Percentiles rank a stretch among this genome's conserved stretches.
These are phyloP conservation scores for Botrytis aclada DNA, from an alignment of 2,329 filamentous ascomycete species.

Conservation along the genomic window DNA sequence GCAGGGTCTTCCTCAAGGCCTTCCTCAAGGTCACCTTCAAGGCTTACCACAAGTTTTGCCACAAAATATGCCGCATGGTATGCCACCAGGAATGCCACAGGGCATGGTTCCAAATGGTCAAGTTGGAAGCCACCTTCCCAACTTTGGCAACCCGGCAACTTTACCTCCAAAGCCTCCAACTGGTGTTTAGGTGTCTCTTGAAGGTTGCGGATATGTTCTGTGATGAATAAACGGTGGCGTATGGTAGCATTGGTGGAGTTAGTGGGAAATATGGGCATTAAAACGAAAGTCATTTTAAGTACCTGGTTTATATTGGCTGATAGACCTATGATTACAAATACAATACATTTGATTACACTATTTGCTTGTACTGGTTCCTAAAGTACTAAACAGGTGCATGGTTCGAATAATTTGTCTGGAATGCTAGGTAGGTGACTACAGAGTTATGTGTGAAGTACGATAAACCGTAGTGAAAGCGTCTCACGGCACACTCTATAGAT, in stretches of 20 bases:
- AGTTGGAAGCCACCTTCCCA: slow-evolving; percentile 50
- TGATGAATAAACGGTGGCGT: slow-evolving; percentile 37
- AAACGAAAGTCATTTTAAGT: slow-evolving; percentile 31
- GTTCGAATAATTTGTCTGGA: background rate
- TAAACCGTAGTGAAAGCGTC: background rate
- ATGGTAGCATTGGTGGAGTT: slow-evolving; percentile 40
- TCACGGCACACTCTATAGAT: background rate
- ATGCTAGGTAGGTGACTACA: background rate
- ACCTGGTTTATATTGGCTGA: slow-evolving; percentile 35
- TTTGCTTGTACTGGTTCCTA: background rate
- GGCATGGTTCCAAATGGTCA: slow-evolving; percentile 34
- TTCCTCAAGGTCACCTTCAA: slow-evolving; percentile 25
- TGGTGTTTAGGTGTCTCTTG: slow-evolving; percentile 32
- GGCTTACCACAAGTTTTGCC: slow-evolving; percentile 29
- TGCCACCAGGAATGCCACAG: slow-evolving; percentile 30
- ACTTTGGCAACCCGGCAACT: slow-evolving; percentile 53
- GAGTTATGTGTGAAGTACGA: background rate
- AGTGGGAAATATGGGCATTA: slow-evolving; percentile 32
- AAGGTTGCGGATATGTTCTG: slow-evolving; percentile 27
- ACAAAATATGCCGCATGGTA: slow-evolving; percentile 29
- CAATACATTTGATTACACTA: slow-evolving; percentile 19
- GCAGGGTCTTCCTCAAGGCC: slow-evolving; percentile 30
- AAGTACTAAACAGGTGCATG: background rate
- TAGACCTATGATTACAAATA: slow-evolving; percentile 34
- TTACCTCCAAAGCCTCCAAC: slow-evolving; percentile 55